Conservation (phyloP, 2,329 filamentous ascomycete species). For the Fusarium secorum region DNA sequence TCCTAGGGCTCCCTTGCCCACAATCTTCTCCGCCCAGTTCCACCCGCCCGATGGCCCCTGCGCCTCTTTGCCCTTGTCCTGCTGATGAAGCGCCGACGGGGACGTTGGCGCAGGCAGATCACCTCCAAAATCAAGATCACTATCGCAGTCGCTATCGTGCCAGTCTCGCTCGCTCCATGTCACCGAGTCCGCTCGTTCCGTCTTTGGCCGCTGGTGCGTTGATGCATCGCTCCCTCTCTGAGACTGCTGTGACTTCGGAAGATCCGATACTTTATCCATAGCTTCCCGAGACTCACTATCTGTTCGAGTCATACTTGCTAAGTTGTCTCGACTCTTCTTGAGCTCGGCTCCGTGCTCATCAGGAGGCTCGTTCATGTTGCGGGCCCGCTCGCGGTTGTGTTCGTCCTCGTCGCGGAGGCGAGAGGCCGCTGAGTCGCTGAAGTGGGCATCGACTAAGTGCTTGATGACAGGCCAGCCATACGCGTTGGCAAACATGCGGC, state of each 20-base stretch:
- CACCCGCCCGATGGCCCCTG: conserved; percentile 46
- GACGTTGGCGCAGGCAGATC: conserved; percentile 28
- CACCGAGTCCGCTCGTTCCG: conserved; percentile 59
- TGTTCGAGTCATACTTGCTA: conserved; percentile 28
- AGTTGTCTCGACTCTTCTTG: conserved; percentile 45
- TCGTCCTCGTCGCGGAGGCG: conserved; percentile 73
- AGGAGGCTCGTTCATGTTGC: conserved; percentile 63
- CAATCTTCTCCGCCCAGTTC: conserved; percentile 65
- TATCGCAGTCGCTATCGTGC: conserved; percentile 39
- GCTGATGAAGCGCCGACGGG: conserved; percentile 21
- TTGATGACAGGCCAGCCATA: conserved; percentile 98
- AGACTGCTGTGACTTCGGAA: conserved; percentile 46
- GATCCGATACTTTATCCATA: conserved; percentile 55
- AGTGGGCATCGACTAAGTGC: conserved; percentile 94
- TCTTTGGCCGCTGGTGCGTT: conserved; percentile 16
- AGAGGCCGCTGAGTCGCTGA: conserved; percentile 73
- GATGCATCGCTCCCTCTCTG: conserved; percentile 35
- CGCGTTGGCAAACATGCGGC: conserved; percentile 95
- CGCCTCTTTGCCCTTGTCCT: conserved; percentile 35
- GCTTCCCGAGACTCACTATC: conserved; percentile 48
- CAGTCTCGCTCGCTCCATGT: conserved; percentile 65
- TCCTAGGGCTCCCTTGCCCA: conserved; percentile 52
- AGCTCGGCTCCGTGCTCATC: conserved; percentile 73
- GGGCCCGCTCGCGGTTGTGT: conserved; percentile 72
- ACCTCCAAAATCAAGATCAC: conserved; percentile 40